A percentile compares a stretch with the other conserved stretches of the same genome.
Conservation (phyloP, 257 asterid species). For the Gentiana straminea region DNA sequence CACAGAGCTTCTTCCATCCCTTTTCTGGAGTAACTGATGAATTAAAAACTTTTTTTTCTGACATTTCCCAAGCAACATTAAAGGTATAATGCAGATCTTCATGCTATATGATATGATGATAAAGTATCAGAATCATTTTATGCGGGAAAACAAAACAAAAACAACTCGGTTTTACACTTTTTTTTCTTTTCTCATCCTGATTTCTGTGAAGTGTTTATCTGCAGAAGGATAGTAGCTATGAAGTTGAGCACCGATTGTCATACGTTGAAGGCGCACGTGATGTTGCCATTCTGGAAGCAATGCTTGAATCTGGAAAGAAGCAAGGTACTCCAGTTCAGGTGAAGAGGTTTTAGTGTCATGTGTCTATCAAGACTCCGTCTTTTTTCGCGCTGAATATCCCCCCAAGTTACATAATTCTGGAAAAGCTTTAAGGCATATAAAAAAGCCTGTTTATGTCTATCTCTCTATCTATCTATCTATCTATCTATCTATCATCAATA, state of each 20-base stretch:
- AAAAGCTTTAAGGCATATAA: too few relatives aligned
- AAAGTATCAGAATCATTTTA: not conserved
- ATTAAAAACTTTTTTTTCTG: slow-evolving; percentile 62
- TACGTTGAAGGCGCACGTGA: slow-evolving; percentile 77
- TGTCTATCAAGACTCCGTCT: too few relatives aligned
- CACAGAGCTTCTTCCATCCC: slow-evolving; percentile 50
- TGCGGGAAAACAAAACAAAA: not conserved
- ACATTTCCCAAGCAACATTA: slow-evolving; percentile 48
- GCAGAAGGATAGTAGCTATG: slow-evolving; percentile 45
- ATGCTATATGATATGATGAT: too few relatives aligned
- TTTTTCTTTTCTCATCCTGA: too few relatives aligned
- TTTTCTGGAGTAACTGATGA: slow-evolving; percentile 76
- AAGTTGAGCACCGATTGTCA: slow-evolving; percentile 60
- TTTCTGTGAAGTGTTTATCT: not conserved
- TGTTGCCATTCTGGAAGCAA: slow-evolving; percentile 78
- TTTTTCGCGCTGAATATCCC: too few relatives aligned
- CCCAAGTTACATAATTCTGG: too few relatives aligned
- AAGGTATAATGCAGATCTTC: slow-evolving; percentile 27
- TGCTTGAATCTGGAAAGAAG: slow-evolving; percentile 78
- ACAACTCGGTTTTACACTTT: not conserved
- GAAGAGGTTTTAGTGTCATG: slow-evolving; percentile 29
- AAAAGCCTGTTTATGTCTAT: too few relatives aligned
- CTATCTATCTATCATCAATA: too few relatives aligned
- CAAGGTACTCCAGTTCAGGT: slow-evolving; percentile 60
- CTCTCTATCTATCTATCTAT: too few relatives aligned